Conservation (phyloP, 2,329 filamentous ascomycete genomes). For the Trichoderma pleuroti region DNA sequence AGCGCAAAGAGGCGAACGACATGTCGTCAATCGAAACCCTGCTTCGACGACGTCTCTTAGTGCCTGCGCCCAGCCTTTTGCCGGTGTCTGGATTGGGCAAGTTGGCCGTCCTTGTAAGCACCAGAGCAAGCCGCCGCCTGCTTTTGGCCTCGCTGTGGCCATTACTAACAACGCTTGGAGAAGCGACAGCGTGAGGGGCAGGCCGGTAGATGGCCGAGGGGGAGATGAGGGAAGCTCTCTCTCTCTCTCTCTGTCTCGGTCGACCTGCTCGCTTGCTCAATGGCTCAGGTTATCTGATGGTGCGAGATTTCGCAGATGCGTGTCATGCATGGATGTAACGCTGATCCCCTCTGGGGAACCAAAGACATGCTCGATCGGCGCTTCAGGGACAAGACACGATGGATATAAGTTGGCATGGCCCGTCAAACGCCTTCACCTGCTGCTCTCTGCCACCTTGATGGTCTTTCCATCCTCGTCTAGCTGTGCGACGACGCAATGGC, state of each 20-base stretch:
- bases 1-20: neutral
- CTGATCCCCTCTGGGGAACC: conserved; percentile 2
- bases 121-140: neutral
- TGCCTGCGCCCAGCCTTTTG: neutral
- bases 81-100: conserved; percentile 7
- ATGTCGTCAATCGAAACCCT: conserved; percentile 11
- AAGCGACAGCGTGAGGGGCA: neutral
- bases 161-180: neutral
- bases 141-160: neutral
- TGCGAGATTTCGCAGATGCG: neutral
- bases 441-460: neutral
- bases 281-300: neutral
- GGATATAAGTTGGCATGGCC: neutral
- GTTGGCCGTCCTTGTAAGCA: neutral
- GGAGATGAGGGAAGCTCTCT: neutral
- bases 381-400: neutral
- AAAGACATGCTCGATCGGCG: neutral
- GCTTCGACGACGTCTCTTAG: neutral
- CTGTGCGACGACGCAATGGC: neutral
- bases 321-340: conserved; percentile 2
- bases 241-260: neutral
- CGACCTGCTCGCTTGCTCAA: neutral
- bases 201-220: neutral
- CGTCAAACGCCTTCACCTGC: neutral
- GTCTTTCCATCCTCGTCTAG: neutral